A percentile compares a stretch with the other conserved stretches of the same genome.
Conservation (phyloP, 2,329 filamentous ascomycete genomes). For the Beauveria sp. region DNA sequence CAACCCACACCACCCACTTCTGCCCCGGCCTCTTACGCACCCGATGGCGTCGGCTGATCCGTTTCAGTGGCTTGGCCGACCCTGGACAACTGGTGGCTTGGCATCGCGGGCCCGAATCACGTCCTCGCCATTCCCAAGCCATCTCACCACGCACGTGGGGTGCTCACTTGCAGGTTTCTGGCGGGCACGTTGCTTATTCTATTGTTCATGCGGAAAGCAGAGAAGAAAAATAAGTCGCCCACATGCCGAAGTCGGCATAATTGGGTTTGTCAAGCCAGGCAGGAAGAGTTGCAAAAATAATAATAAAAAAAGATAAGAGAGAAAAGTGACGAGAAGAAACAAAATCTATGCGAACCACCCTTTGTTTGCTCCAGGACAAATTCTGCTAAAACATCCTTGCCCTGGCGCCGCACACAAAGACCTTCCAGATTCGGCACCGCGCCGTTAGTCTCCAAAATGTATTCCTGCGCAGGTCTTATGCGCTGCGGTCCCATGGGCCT, state of each 20-base stretch:
- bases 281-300: no score
- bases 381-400: no score
- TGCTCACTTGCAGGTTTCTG: no score
- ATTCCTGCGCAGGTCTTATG: background rate
- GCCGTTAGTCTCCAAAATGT: background rate
- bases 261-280: no score
- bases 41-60: constrained; percentile 8
- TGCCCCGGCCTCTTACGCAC: background rate
- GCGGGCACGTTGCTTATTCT: no score
- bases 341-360: no score
- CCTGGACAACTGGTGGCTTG: background rate
- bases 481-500: background rate
- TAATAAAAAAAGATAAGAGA: no score
- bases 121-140: constrained; percentile 8
- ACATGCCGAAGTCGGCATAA: no score
- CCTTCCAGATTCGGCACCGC: background rate
- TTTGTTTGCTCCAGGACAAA: no score
- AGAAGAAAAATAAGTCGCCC: no score
- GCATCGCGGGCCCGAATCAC: constrained; percentile 3
- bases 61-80: background rate
- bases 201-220: no score
- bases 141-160: constrained; percentile 1
- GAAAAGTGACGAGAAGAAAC: no score
- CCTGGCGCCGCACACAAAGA: background rate
- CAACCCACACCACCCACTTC: background rate